These are phyloP conservation scores for Boechera stricta DNA, from an alignment of 345 rosid species.

Conservation along the genomic window DNA sequence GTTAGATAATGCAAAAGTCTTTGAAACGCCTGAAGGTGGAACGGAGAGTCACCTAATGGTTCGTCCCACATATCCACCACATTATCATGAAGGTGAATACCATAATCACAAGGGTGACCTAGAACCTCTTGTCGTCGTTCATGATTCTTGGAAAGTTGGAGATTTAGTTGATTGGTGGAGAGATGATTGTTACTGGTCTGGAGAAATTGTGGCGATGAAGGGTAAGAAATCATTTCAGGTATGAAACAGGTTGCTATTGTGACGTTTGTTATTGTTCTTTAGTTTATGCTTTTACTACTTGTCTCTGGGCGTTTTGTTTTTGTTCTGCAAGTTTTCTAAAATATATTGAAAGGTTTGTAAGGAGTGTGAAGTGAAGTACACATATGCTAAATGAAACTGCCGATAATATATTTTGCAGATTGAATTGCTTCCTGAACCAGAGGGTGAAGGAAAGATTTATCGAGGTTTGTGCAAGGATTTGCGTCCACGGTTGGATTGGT, in stretches of 20 bases:
- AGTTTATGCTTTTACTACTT: not conserved
- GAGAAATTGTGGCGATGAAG: not conserved
- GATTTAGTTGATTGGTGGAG: conserved; percentile 39
- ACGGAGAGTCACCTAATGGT: conserved; percentile 9
- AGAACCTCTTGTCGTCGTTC: conserved; percentile 21
- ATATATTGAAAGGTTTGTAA: not conserved
- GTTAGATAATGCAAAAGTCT: conserved; percentile 22
- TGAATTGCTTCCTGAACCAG: conserved; percentile 30
- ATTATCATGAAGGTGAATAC: conserved; percentile 10
- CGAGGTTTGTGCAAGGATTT: conserved; percentile 13
- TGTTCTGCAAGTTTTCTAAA: not conserved
- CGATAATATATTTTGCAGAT: conserved; percentile 19
- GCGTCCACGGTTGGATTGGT: conserved; percentile 42
- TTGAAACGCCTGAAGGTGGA: not conserved
- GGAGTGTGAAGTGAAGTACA: not conserved
- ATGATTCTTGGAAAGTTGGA: conserved; percentile 34
- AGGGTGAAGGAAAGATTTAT: conserved; percentile 33
- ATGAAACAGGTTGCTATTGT: not conserved
- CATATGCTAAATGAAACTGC: not conserved
- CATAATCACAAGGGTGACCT: not conserved
- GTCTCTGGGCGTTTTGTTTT: not conserved
- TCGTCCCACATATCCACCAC: conserved; percentile 37
- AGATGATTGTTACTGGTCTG: conserved; percentile 30
- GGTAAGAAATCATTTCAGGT: not conserved
- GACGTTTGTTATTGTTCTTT: conserved; percentile 2